Conservation (phyloP, 1,284 basidiomycete genomes). For the Papiliotrema nemorosa region DNA sequence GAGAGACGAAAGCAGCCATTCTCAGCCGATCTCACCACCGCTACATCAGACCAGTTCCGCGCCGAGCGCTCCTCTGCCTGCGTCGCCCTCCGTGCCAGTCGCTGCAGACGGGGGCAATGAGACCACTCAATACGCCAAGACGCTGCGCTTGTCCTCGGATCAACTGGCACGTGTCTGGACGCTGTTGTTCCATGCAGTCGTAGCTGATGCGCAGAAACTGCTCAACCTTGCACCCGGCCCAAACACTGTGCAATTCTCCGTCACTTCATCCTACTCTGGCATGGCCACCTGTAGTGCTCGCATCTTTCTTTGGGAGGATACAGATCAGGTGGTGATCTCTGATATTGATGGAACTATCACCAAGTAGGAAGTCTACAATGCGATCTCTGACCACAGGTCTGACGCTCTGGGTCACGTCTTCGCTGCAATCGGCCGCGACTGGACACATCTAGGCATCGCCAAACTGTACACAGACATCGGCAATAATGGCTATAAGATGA, state of each 20-base stretch:
- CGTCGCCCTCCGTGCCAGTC: neutral
- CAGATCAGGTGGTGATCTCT: slow-evolving; percentile 86
- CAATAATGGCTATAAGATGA: slow-evolving; percentile 95
- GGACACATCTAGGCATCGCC: slow-evolving; percentile 97
- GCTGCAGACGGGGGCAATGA: neutral
- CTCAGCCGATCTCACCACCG: no score
- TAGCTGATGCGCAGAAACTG: slow-evolving; percentile 61
- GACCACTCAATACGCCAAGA: slow-evolving; percentile 72
- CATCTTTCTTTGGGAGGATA: slow-evolving; percentile 93
- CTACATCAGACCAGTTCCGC: no score
- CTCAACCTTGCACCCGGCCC: slow-evolving; percentile 82
- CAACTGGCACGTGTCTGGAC: no score
- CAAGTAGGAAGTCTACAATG: slow-evolving; percentile 59
- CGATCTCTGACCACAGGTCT: slow-evolving; percentile 59
- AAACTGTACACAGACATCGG: slow-evolving; percentile 97
- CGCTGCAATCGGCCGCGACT: slow-evolving; percentile 98
- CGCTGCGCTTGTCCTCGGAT: slow-evolving; percentile 78
- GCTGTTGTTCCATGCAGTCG: no score
- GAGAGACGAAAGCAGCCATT: neutral
- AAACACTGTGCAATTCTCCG: slow-evolving; percentile 90
- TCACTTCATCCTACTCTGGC: slow-evolving; percentile 76
- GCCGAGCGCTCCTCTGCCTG: no score
- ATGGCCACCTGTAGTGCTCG: slow-evolving; percentile 83
- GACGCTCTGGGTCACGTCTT: slow-evolving; percentile 97
- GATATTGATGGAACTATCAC: slow-evolving; percentile 99